Evolutionary conservation across 768 basidiomycete genomes (phyloP), one percentile per base, ranked within the genome.

Genomic region (Kwoniella shandongensis): DNA sequence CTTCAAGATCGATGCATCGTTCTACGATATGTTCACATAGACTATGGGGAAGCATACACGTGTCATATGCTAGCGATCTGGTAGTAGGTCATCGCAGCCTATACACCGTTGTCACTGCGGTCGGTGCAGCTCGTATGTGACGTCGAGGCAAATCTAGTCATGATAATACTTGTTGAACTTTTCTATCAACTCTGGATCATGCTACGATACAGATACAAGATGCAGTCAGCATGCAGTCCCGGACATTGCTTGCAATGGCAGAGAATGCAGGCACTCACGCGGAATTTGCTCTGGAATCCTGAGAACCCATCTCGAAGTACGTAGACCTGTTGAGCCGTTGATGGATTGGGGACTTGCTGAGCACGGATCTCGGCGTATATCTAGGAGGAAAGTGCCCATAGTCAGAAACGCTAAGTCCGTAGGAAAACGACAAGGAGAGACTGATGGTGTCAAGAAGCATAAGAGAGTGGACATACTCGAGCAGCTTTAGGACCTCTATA

Each of bases 141-240:
- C 20, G 18, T 20, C 36, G 7, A 22, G 22, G 26, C 5, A 26
- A 12, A 32, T 8, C 51, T 45, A 74, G 42, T 74, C 67, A 53
- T 74, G 73, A 51, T 72, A 74, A 29, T 61, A 62, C 65, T 69
- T 71, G 57, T 76, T 74, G 65, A 72, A 76, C 57, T 76, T 74
- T 45, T 76, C 75, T 3, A 76, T 61, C 54, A 76, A 51, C 22
- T 64, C 67, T 3, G 73, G 69, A 35, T 76, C 73, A 54, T 74
- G 52, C 75, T 76, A 52, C 13, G 8, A 17, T 4, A 35, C n/a
- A n/a, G n/a, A n/a, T n/a, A n/a, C n/a, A n/a, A n/a, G n/a, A n/a
- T 10, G 35, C 10, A n/a, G 30, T 54, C 59, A 42, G 59, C 40
- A 54, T 52, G 35, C 36, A 40, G 23, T 8, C 6, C 26, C 35